Conservation (phyloP, 108 stramenopile species). For the Ochromonas danica region DNA sequence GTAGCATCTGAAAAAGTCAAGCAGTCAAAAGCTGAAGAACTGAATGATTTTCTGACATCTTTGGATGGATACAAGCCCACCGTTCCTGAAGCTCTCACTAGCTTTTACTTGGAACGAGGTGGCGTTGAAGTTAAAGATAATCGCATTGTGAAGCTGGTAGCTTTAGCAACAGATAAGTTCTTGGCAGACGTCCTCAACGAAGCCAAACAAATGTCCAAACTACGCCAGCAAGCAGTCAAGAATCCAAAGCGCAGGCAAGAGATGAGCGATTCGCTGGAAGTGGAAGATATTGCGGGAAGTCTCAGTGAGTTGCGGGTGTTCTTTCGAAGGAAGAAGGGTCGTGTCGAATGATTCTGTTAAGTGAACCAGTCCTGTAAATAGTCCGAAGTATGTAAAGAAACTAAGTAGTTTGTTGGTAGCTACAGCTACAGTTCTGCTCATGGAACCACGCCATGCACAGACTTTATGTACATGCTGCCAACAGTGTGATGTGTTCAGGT, state of each 20-base stretch:
- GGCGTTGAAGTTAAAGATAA: slow-evolving; percentile 7
- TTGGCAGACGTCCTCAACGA: neutral
- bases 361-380: too few relatives aligned
- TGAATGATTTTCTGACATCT: neutral
- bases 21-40: too few relatives aligned
- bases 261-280: neutral
- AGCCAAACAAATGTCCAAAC: neutral
- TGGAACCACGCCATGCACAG: too few relatives aligned
- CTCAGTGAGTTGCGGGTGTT: neutral
- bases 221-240: neutral
- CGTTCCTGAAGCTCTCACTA: neutral
- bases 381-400: too few relatives aligned
- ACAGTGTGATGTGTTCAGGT: too few relatives aligned
- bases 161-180: slow-evolving; percentile 1
- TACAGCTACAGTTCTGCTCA: too few relatives aligned
- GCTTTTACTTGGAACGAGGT: neutral
- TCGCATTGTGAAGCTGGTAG: neutral
- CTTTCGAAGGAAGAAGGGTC: slow-evolving; percentile 11
- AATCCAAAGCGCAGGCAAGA: neutral
- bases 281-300: slow-evolving; percentile 1
- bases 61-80: slow-evolving; percentile 11
- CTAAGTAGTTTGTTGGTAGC: too few relatives aligned
- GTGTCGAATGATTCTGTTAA: too few relatives aligned
- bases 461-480: too few relatives aligned
- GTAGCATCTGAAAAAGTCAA: too few relatives aligned